A percentile compares a stretch with the other conserved stretches of the same genome.
These are phyloP conservation scores for Termitomyces sp. DNA, from an alignment of 768 basidiomycete species.

Conservation along the genomic window DNA sequence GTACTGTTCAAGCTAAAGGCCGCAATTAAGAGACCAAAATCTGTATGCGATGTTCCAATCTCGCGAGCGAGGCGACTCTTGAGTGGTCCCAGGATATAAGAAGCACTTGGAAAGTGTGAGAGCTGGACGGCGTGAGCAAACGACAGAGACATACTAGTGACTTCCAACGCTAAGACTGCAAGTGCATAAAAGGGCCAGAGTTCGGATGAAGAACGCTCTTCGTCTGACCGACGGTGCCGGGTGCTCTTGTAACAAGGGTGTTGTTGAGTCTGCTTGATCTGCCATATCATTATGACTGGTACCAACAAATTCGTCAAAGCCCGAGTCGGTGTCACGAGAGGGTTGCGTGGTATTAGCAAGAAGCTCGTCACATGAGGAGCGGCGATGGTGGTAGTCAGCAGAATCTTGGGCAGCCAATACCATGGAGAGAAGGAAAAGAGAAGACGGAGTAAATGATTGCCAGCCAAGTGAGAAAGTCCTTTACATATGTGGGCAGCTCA, in stretches of 20 bases:
- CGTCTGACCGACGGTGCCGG: slow-evolving; percentile 1
- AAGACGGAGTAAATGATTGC: background rate
- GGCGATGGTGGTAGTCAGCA: slow-evolving; percentile 15
- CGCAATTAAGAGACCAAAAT: slow-evolving; percentile 73
- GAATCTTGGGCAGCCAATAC: background rate
- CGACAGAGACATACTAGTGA: slow-evolving; percentile 55
- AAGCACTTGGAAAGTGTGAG: slow-evolving; percentile 37
- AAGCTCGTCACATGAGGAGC: slow-evolving; percentile 23
- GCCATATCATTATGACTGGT: slow-evolving; percentile 18
- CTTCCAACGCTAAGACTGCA: slow-evolving; percentile 72
- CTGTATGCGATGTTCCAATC: slow-evolving; percentile 68
- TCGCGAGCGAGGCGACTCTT: slow-evolving; percentile 66
- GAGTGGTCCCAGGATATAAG: slow-evolving; percentile 72
- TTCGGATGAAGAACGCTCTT: slow-evolving; percentile 44
- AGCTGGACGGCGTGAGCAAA: background rate
- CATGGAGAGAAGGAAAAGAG: background rate
- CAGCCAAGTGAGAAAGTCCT: background rate
- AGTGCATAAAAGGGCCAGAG: slow-evolving; percentile 61
- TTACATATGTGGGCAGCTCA: slow-evolving; percentile 3
- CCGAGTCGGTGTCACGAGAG: slow-evolving; percentile 5
- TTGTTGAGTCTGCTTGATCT: slow-evolving; percentile 8
- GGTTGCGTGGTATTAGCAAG: slow-evolving; percentile 12
- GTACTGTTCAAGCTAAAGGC: slow-evolving; percentile 69
- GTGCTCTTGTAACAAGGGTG: background rate
- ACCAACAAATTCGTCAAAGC: slow-evolving; percentile 14